Conservation (phyloP, 306 rosid species). For the Pterocarpus santalinus region DNA sequence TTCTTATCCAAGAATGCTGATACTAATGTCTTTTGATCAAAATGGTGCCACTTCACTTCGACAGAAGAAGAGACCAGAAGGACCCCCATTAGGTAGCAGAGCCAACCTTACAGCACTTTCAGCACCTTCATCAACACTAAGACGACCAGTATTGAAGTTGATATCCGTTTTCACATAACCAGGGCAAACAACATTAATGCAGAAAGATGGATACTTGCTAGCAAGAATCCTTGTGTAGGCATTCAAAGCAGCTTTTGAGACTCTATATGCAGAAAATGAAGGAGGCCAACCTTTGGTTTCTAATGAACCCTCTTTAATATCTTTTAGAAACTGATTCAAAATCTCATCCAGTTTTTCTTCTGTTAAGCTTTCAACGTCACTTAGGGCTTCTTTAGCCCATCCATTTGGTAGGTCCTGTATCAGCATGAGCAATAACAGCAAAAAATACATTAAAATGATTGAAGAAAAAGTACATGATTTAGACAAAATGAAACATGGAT, state of each 20-base stretch:
- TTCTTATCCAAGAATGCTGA: not conserved
- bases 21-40: constrained; percentile 7
- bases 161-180: constrained; percentile 58
- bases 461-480: not conserved
- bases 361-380: constrained; percentile 54
- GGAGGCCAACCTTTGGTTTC: constrained; percentile 62
- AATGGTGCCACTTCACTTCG: constrained; percentile 45
- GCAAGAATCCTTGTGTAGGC: constrained; percentile 62
- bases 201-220: constrained; percentile 47
- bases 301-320: constrained; percentile 49
- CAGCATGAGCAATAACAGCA: not conserved
- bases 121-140: constrained; percentile 64
- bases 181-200: constrained; percentile 57
- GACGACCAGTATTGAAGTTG: constrained; percentile 44
- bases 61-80: constrained; percentile 45
- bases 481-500: not conserved
- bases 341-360: constrained; percentile 62
- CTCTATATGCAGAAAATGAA: constrained; percentile 39
- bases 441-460: not conserved
- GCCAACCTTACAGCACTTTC: constrained; percentile 61
- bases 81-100: constrained; percentile 47
- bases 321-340: constrained; percentile 50
- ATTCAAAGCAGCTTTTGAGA: constrained; percentile 62
- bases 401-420: constrained; percentile 51
- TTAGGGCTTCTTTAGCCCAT: constrained; percentile 53